These are phyloP conservation scores for Fusarium armeniacum DNA, from an alignment of 2,329 filamentous ascomycete species.

Conservation along the genomic window DNA sequence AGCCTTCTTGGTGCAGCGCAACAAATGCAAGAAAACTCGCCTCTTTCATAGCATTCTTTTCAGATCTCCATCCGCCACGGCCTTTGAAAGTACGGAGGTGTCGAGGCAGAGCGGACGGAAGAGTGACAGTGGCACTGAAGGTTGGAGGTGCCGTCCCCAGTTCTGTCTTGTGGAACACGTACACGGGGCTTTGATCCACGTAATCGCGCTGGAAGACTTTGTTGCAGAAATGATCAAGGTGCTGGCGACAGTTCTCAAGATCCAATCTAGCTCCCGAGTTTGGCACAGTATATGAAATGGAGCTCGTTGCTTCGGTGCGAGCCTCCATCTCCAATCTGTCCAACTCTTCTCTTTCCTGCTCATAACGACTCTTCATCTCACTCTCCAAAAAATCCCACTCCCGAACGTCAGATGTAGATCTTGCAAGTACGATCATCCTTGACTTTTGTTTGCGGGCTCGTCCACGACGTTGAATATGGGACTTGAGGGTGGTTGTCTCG, in stretches of 20 bases:
- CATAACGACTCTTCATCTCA: slow-evolving; percentile 79
- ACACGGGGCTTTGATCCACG: slow-evolving; percentile 76
- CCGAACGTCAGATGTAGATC: slow-evolving; percentile 46
- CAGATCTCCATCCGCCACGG: slow-evolving; percentile 72
- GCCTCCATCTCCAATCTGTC: slow-evolving; percentile 64
- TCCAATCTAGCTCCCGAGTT: slow-evolving; percentile 74
- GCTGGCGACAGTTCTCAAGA: slow-evolving; percentile 78
- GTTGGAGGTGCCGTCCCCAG: slow-evolving; percentile 38
- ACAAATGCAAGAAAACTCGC: slow-evolving; percentile 86
- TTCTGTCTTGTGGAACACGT: slow-evolving; percentile 63
- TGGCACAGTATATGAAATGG: slow-evolving; percentile 55
- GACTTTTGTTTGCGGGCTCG: slow-evolving; percentile 66
- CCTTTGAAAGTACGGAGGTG: slow-evolving; percentile 50
- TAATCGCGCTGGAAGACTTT: slow-evolving; percentile 70
- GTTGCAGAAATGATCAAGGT: slow-evolving; percentile 86
- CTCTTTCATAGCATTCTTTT: slow-evolving; percentile 82
- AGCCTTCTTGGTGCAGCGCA: slow-evolving; percentile 74
- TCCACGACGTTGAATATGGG: slow-evolving; percentile 71
- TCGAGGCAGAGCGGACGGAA: slow-evolving; percentile 78
- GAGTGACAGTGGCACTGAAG: slow-evolving; percentile 72
- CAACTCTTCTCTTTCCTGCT: slow-evolving; percentile 71
- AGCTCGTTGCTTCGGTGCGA: slow-evolving; percentile 51
- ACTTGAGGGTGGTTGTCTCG: slow-evolving; percentile 63
- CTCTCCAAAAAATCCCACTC: slow-evolving; percentile 78
- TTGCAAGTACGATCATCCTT: slow-evolving; percentile 61